A percentile compares a stretch with the other conserved stretches of the same genome.
phyloP scores from a whole-genome alignment of 768 basidiomycete genomes.

The Pholiota conissans region DNA sequence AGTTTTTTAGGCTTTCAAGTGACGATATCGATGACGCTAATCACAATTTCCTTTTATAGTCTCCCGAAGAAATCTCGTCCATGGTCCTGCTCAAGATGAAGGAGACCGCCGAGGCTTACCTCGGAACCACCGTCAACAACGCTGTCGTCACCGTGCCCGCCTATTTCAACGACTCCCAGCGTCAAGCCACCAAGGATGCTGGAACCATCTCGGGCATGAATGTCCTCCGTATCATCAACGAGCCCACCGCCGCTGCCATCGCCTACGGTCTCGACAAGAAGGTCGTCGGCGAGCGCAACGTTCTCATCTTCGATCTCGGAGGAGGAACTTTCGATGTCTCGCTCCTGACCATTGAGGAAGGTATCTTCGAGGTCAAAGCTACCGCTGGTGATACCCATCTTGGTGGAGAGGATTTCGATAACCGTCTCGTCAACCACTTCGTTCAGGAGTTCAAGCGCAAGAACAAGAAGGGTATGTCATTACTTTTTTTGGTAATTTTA shows the following conservation, averaged over 20 bases:
- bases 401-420: conserved; percentile 99
- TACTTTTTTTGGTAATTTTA: not conserved
- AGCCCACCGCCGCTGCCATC: conserved; percentile 99
- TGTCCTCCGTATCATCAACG: conserved; percentile 99
- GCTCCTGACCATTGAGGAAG: conserved; percentile 94
- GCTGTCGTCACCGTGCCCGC: conserved; percentile 99
- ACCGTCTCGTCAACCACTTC: conserved; percentile 97
- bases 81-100: conserved; percentile 99
- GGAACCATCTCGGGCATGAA: conserved; percentile 98
- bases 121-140: conserved; percentile 97
- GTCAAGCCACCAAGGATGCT: conserved; percentile 98
- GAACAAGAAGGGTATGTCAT: conserved; percentile 57
- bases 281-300: conserved; percentile 93
- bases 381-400: conserved; percentile 99
- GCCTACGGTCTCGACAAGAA: conserved; percentile 98
- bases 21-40: conserved; percentile 1
- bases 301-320: conserved; percentile 99
- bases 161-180: conserved; percentile 99
- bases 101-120: conserved; percentile 99
- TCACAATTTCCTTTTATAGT: conserved; percentile 57
- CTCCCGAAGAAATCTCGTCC: conserved; percentile 98
- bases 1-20: conserved; percentile 29
- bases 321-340: conserved; percentile 99
- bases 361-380: conserved; percentile 99
- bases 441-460: conserved; percentile 99